phyloP scores from a whole-genome alignment of 2,329 filamentous ascomycete genomes.

The Hypoxylon sp. region DNA sequence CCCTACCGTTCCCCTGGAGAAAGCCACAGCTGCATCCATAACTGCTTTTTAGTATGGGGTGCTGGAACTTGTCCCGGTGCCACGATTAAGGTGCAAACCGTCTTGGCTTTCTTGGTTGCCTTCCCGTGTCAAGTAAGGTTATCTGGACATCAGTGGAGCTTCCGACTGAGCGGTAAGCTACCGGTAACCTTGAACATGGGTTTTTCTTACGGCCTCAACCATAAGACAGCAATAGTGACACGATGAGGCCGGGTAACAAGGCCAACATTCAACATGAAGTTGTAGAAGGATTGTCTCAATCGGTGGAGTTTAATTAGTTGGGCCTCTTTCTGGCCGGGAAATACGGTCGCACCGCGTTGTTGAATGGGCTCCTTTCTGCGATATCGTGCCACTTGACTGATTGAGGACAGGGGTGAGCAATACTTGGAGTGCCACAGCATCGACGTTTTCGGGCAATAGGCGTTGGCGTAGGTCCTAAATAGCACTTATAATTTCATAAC shows the following conservation, averaged over 20 bases:
- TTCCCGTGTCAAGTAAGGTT: constrained; percentile 11
- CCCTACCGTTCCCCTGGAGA: constrained; percentile 20
- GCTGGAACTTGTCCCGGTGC: constrained; percentile 7
- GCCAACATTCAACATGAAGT: constrained; percentile 19
- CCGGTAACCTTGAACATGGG: constrained; percentile 25
- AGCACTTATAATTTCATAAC: constrained; percentile 26
- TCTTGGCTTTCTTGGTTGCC: constrained; percentile 14
- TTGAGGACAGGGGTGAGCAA: constrained; percentile 21
- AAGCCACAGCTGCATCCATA: constrained; percentile 22
- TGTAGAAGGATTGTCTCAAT: constrained; percentile 26
- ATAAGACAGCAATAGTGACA: constrained; percentile 19
- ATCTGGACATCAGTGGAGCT: constrained; percentile 4
- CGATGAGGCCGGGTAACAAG: constrained; percentile 27
- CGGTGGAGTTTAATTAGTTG: constrained; percentile 32
- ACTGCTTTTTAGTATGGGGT: constrained; percentile 23
- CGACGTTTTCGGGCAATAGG: constrained; percentile 31
- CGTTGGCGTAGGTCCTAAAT: constrained; percentile 17
- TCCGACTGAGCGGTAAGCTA: constrained; percentile 29
- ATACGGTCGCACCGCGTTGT: constrained; percentile 32
- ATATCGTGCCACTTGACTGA: constrained; percentile 31
- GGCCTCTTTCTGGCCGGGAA: constrained; percentile 26
- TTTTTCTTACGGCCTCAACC: constrained; percentile 13
- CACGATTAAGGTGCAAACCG: constrained; percentile 13
- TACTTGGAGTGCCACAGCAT: constrained; percentile 33
- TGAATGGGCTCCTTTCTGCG: constrained; percentile 33